A percentile compares a stretch with the other conserved stretches of the same genome.
These are phyloP conservation scores for Medicago lupulina DNA, from an alignment of 306 rosid species.

Conservation along the genomic window DNA sequence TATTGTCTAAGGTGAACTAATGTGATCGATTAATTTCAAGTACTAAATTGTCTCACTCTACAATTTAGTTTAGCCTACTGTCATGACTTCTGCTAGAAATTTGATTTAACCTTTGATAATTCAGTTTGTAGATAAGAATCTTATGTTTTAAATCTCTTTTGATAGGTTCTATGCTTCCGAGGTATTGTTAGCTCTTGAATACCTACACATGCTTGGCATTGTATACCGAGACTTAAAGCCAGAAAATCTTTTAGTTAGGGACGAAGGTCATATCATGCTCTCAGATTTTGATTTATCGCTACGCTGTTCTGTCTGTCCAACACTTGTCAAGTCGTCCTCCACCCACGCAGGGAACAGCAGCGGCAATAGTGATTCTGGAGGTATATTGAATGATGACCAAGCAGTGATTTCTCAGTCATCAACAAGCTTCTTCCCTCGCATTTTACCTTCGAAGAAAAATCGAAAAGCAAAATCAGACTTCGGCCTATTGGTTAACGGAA, in stretches of 20 bases:
- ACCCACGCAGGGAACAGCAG: conserved; percentile 38
- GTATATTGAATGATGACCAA: conserved; percentile 52
- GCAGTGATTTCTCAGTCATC: conserved; percentile 56
- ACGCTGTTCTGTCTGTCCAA: conserved; percentile 84
- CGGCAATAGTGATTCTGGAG: conserved; percentile 34
- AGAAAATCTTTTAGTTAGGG: conserved; percentile 85
- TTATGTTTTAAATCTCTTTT: conserved; percentile 40
- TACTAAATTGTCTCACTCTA: no score
- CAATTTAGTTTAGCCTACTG: no score
- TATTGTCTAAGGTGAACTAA: no score
- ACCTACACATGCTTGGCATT: conserved; percentile 95
- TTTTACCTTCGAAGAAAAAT: conserved; percentile 72
- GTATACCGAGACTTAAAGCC: conserved; percentile 94
- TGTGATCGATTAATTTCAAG: no score
- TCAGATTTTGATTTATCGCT: conserved; percentile 91
- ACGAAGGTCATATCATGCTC: conserved; percentile 95
- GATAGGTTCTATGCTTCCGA: conserved; percentile 84
- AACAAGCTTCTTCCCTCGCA: conserved; percentile 76
- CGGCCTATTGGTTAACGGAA: conserved; percentile 64
- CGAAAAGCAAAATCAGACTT: conserved; percentile 85
- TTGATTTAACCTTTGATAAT: neutral
- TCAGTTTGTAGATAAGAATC: conserved; percentile 18
- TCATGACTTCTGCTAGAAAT: no score
- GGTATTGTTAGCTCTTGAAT: conserved; percentile 83
- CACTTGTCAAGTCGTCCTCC: conserved; percentile 82